phyloP scores from a whole-genome alignment of 164 flowering plant species.

The Tetrastigma voinierianum region DNA sequence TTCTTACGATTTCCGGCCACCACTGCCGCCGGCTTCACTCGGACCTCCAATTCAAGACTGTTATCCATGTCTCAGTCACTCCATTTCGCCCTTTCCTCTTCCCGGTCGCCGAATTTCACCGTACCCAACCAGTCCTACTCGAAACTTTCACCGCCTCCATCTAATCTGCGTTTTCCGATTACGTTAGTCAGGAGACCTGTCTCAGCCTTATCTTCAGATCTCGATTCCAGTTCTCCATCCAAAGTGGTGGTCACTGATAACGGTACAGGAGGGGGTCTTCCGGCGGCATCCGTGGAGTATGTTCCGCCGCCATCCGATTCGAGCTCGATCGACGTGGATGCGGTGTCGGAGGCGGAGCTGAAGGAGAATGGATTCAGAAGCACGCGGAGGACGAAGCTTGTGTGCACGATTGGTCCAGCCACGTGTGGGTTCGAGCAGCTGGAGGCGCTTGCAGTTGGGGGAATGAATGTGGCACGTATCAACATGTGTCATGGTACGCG shows the following conservation, averaged over 20 bases:
- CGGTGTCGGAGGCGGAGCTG: constrained; percentile 66
- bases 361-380: constrained; percentile 76
- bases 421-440: constrained; percentile 79
- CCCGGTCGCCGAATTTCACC: constrained; percentile 15
- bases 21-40: neutral
- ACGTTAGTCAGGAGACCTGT: constrained; percentile 10
- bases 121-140: constrained; percentile 17
- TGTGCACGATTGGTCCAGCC: constrained; percentile 65
- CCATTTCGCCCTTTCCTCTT: constrained; percentile 18
- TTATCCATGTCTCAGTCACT: constrained; percentile 14
- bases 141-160: constrained; percentile 11
- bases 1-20: neutral
- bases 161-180: constrained; percentile 15
- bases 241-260: constrained; percentile 16
- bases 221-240: constrained; percentile 19
- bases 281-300: neutral
- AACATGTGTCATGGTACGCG: constrained; percentile 93
- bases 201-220: constrained; percentile 26
- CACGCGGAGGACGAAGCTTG: constrained; percentile 63
- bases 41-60: too few species aligned
- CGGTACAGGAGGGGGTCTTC: constrained; percentile 9
- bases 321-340: constrained; percentile 52
- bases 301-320: constrained; percentile 14
- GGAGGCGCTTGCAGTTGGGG: constrained; percentile 89
- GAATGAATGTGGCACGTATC: constrained; percentile 92